Percentiles rank a stretch among this genome's conserved stretches.
Conservation (phyloP, 495 filamentous ascomycete species). For the Chlorociboria aeruginascens region DNA sequence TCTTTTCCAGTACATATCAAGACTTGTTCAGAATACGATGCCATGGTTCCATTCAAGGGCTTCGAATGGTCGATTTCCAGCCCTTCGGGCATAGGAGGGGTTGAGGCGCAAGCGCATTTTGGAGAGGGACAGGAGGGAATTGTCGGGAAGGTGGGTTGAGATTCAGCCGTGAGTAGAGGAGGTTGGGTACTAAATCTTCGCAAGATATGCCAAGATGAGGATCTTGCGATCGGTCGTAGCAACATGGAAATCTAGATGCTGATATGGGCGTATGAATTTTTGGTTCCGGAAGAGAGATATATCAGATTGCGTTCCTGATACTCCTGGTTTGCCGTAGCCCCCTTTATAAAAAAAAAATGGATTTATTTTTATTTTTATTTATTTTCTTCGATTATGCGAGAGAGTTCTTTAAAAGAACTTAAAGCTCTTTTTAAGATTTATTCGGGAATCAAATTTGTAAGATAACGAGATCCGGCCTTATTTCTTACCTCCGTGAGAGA, state of each 20-base stretch:
- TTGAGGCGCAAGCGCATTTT: conserved; percentile 57
- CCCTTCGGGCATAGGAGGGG: conserved; percentile 48
- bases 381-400: conserved; percentile 1
- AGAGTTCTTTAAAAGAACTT: background rate
- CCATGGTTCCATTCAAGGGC: conserved; percentile 60
- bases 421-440: background rate
- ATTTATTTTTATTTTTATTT: too few species aligned
- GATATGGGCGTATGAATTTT: background rate
- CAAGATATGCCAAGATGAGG: conserved; percentile 2
- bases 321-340: background rate
- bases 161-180: background rate
- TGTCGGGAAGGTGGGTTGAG: conserved; percentile 11
- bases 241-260: conserved; percentile 8
- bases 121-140: conserved; percentile 48
- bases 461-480: background rate
- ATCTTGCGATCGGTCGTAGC: conserved; percentile 5
- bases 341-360: background rate
- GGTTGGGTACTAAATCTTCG: background rate
- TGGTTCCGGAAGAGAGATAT: background rate
- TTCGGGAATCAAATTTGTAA: background rate
- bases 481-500: background rate
- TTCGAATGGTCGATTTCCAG: conserved; percentile 66
- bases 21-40: conserved; percentile 70
- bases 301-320: background rate
- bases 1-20: conserved; percentile 65